Evolutionary conservation across 108 stramenopile genomes (phyloP).

Genomic region (Skeletonema menzelii): DNA sequence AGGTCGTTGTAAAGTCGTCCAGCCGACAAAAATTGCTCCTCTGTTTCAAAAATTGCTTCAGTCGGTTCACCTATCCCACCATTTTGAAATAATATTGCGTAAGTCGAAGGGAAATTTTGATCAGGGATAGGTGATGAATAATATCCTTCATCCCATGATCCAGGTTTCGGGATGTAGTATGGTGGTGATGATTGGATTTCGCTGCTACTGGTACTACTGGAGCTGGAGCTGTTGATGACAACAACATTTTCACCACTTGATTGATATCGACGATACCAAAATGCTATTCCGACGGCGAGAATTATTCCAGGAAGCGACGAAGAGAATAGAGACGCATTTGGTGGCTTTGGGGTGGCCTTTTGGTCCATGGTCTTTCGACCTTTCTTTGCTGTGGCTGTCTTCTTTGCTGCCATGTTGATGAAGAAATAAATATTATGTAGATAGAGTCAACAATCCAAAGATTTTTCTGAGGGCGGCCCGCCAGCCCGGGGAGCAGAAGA

Average conservation of each 20-base stretch:
- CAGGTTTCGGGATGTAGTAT: constrained; percentile 17
- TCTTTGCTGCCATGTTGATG: background rate
- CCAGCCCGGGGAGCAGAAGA: too few relatives aligned
- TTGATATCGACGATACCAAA: constrained; percentile 18
- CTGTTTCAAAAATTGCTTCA: constrained; percentile 19
- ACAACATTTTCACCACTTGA: background rate
- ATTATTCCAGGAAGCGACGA: constrained; percentile 17
- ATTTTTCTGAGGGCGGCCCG: too few relatives aligned
- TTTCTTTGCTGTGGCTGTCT: background rate
- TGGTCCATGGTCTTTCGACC: background rate
- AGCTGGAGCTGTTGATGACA: constrained; percentile 4
- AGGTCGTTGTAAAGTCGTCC: constrained; percentile 46
- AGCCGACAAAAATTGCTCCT: constrained; percentile 29
- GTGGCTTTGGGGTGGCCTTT: background rate
- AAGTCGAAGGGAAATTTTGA: constrained; percentile 33
- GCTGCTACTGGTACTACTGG: too few relatives aligned
- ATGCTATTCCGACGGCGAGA: constrained; percentile 13
- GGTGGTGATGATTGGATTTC: background rate
- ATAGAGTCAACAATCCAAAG: too few relatives aligned
- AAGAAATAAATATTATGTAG: too few relatives aligned
- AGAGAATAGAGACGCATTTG: background rate
- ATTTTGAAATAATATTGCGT: constrained; percentile 38
- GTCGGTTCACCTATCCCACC: constrained; percentile 36
- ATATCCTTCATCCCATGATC: constrained; percentile 39
- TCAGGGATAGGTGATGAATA: constrained; percentile 29